Base-by-base conservation (phyloP, 495 filamentous ascomycete species). In the Friedmanniomyces endolithicus region DNA sequence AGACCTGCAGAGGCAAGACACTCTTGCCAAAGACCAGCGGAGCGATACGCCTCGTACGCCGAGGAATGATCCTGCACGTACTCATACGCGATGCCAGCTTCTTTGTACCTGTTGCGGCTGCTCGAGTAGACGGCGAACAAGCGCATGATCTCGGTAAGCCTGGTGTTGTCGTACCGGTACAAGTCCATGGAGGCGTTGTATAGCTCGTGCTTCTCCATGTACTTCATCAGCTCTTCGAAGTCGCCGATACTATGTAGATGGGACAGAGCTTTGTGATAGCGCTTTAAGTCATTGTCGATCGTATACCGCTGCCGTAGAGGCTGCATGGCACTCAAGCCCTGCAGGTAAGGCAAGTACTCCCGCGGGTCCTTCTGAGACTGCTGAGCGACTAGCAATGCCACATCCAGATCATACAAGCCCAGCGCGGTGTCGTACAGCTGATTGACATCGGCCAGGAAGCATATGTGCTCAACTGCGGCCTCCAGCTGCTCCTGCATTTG, bases 351-450 rank as follows among this genome's bases (percentile, higher is more conserved):
- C 17, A 98, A 78, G 61, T 98, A 98, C 71, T 98, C 92, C 58
- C 90, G 75, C 16, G 92, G 92, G 60, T 98, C 92, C 67, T 88
- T 87, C 69, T 98, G 92, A 14, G 90, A 90, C 67, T 95, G 88
- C 63, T 98, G 92, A 6, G 94, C 92, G 39, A 98, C 85, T 47
- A 94, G 72, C 12, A 98, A 73, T 8, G 89, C 84, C 33, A 97
- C 79, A 34, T 95, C 90, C 2, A 98, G 77, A 63, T 95, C 80
- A 64, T 98, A 96, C 1, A 97, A 71, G 22, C 90, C 90, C 16
- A 98, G 73, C 7, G 92, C 86, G 53, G 87, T 83, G 55, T 95
- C 86, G 63, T 92, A 98, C n/a, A 98, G 78, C 50, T 79, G 80
- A 64, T 95, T 92, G 19, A 92, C 83, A 70, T 98, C 92, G 0